Evolutionary conservation across 495 filamentous ascomycete species (phyloP).

Genomic region (Penicillium parvum): DNA sequence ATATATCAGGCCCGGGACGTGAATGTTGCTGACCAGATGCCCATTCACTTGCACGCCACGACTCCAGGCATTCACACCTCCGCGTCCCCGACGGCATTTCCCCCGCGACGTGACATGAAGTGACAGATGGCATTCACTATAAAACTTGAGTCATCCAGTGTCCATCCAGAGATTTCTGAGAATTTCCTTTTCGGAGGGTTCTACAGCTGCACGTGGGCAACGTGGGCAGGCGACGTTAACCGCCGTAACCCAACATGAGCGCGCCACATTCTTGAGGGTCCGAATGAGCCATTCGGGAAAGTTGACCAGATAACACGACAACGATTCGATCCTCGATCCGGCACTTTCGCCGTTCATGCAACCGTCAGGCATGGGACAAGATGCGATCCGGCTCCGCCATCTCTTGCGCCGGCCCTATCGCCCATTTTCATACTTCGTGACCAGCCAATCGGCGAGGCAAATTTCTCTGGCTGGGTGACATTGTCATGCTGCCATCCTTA

Average conservation of each 20-base stretch:
- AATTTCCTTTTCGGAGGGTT: not conserved
- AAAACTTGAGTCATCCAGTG: too few relatives aligned
- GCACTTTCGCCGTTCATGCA: too few relatives aligned
- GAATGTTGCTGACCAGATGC: too few relatives aligned
- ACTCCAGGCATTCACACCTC: too few relatives aligned
- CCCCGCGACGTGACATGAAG: too few relatives aligned
- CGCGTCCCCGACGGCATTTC: too few relatives aligned
- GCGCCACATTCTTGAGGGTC: not conserved
- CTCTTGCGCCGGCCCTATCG: not conserved
- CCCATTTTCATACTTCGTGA: not conserved
- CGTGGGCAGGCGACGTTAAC: constrained; percentile 1
- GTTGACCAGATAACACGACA: not conserved
- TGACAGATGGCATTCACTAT: too few relatives aligned
- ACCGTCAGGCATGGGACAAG: constrained; percentile 1
- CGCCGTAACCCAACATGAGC: not conserved
- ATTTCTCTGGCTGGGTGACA: constrained; percentile 10
- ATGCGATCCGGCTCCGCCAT: not conserved
- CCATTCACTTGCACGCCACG: too few relatives aligned
- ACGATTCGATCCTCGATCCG: too few relatives aligned
- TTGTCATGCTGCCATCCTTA: constrained; percentile 7
- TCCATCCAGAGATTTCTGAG: too few relatives aligned
- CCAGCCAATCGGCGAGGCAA: not conserved
- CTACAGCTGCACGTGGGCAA: constrained; percentile 5
- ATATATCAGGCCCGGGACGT: not conserved
- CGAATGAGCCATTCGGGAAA: not conserved